Percentiles rank a stretch among this genome's conserved stretches.
Conservation (phyloP, 2,329 filamentous ascomycete genomes). For the Cyclaneusma minus region DNA sequence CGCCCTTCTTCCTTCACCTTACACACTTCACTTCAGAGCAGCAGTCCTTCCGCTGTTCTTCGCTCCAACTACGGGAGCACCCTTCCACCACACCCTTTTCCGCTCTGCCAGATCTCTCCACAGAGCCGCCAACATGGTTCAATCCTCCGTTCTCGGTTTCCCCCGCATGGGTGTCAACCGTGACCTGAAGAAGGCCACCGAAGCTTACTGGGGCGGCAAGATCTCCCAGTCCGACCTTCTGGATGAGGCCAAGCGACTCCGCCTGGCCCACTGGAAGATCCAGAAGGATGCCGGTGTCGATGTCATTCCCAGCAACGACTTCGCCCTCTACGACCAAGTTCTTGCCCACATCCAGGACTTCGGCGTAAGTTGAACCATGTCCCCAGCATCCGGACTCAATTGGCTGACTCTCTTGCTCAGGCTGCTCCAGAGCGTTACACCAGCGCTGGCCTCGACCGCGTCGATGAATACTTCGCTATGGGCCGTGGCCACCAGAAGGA, state of each 20-base stretch:
- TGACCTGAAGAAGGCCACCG: conserved; percentile 99
- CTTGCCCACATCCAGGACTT: conserved; percentile 97
- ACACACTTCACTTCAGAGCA: too few species aligned
- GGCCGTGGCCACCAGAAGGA: conserved; percentile 96
- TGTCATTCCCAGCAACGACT: conserved; percentile 98
- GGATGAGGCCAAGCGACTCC: conserved; percentile 89
- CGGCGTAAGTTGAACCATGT: conserved; percentile 48
- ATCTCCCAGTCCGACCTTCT: conserved; percentile 82
- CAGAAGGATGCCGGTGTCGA: conserved; percentile 98
- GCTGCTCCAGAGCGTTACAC: conserved; percentile 88
- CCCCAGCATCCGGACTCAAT: conserved; percentile 1
- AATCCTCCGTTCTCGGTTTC: conserved; percentile 84
- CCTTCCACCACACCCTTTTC: conserved; percentile 3
- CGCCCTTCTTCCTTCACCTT: too few species aligned
- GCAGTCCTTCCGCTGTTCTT: too few species aligned
- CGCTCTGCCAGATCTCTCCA: conserved; percentile 1
- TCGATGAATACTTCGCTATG: conserved; percentile 99
- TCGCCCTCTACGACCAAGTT: conserved; percentile 96
- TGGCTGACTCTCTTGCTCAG: conserved; percentile 24
- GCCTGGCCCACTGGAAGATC: conserved; percentile 97
- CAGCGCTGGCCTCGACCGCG: conserved; percentile 68
- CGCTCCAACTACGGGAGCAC: conserved; percentile 1
- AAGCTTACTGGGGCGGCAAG: conserved; percentile 96
- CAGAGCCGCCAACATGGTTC: conserved; percentile 33
- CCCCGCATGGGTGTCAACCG: conserved; percentile 96